Conservation (phyloP, 257 asterid genomes). For the Scutellaria minor region DNA sequence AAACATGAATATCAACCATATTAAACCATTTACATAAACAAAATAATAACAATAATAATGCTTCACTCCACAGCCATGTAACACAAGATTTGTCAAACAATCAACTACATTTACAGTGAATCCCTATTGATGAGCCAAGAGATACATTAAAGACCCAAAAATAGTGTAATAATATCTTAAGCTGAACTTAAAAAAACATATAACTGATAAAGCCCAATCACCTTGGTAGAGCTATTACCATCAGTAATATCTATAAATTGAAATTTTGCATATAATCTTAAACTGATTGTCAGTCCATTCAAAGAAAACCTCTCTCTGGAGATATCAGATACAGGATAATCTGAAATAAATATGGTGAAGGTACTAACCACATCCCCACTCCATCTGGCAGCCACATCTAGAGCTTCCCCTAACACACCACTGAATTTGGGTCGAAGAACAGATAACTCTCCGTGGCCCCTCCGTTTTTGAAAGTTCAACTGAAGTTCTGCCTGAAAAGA, state of each 20-base stretch:
- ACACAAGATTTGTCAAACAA: conserved; percentile 7
- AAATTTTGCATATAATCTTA: conserved; percentile 23
- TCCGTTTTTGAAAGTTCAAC: conserved; percentile 91
- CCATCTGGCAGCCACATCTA: conserved; percentile 99
- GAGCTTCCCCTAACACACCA: conserved; percentile 97
- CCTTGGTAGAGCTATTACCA: conserved; percentile 1
- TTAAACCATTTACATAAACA: conserved; percentile 25
- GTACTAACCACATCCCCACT: conserved; percentile 96
- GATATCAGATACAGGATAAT: conserved; percentile 27
- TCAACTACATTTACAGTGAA: conserved; percentile 8
- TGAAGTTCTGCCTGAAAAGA: conserved; percentile 84
- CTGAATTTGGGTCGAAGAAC: conserved; percentile 96
- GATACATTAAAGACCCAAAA: conserved; percentile 8
- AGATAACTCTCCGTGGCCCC: conserved; percentile 94
- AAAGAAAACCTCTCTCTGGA: conserved; percentile 17
- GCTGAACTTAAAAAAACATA: conserved; percentile 2
- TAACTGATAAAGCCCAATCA: conserved; percentile 5
- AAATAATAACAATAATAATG: background rate
- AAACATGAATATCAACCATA: conserved; percentile 32
- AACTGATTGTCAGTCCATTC: conserved; percentile 18
- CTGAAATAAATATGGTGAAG: conserved; percentile 28
- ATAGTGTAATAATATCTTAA: conserved; percentile 8
- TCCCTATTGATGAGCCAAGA: conserved; percentile 19
- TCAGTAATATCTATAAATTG: conserved; percentile 9
- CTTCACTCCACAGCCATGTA: conserved; percentile 8